These are phyloP conservation scores for Wickerhamomyces strasburgensis DNA, from an alignment of 805 yeast genomes.

Conservation along the genomic window DNA sequence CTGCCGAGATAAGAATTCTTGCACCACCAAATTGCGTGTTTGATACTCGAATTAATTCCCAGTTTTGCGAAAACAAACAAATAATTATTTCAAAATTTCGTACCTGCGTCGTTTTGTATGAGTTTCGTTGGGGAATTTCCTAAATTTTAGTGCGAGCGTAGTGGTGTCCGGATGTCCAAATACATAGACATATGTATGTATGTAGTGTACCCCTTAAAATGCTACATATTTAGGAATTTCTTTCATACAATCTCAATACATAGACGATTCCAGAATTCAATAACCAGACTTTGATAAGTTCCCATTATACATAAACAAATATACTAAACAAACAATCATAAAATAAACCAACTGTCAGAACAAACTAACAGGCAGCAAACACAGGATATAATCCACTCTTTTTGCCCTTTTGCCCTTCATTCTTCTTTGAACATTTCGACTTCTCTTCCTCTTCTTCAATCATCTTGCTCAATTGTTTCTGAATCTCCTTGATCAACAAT, in stretches of 20 bases:
- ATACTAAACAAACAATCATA: not conserved
- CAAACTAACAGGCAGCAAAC: constrained; percentile 14
- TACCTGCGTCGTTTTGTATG: not conserved
- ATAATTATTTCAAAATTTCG: too few relatives aligned
- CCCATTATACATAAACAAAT: constrained; percentile 1
- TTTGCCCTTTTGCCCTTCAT: not conserved
- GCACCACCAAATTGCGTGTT: too few relatives aligned
- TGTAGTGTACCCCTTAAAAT: not conserved
- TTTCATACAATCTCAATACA: too few relatives aligned
- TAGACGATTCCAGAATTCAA: too few relatives aligned
- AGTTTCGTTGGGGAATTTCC: not conserved
- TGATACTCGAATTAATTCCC: too few relatives aligned
- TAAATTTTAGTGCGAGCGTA: not conserved
- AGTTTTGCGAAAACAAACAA: too few relatives aligned
- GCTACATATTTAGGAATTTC: not conserved
- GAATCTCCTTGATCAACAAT: constrained; percentile 14
- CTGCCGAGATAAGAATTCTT: too few relatives aligned
- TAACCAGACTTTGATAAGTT: too few relatives aligned
- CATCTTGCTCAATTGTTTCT: constrained; percentile 12
- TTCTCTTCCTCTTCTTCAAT: constrained; percentile 10
- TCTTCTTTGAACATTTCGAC: not conserved
- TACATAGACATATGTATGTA: too few relatives aligned
- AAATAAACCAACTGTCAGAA: constrained; percentile 1
- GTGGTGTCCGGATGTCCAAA: not conserved
- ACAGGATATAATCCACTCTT: constrained; percentile 18